Evolutionary conservation across 768 basidiomycete species (phyloP), one percentile per base, ranked within the genome.

Genomic region (Tylopilus intermedius): DNA sequence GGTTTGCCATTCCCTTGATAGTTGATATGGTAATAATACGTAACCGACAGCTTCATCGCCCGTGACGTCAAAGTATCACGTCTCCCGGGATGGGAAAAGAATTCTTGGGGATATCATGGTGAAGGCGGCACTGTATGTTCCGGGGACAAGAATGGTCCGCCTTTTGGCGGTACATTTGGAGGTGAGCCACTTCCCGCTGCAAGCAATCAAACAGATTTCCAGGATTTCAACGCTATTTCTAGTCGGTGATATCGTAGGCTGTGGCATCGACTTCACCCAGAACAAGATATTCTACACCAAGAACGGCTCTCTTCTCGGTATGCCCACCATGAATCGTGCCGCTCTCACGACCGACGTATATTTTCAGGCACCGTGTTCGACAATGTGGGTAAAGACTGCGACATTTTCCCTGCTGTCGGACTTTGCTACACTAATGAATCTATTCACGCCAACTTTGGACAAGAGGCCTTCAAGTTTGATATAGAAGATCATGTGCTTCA

Each of bases 101-200:
- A 82, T 56, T 93, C 90, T 5, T 94, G 91, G 89, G 92, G 91
- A 48, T 95, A 92, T 66, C 88, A 93, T 61, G 91, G 88, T n/a
- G 90, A 94, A 59, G 91, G 90, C 62, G 92, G 93, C 5, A 80
- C 76, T 52, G 76, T 85, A 2, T 91, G 89, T 68, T 81, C 86
- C 24, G 80, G 82, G 5, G 84, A 89, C 53, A 83, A 79, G 66
- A 82, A 76, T 30, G 90, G 89, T 27, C 76, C 78, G 44, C 71
- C 79, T 14, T 96, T 86, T 69, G 89, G 90, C 8, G 84, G 86
- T 41, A 81, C 79, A 0, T 97, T 88, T 66, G 85, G 88, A 61
- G 83, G 92, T 93, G 67, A 64, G 84, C 30, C 74, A 26, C 18
- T 37, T 32, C 47, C 54, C 42, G 30, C 41, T 38, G n/a, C 42